Base-by-base conservation (phyloP, 495 filamentous ascomycete genomes). In the Annulohypoxylon bovei region DNA sequence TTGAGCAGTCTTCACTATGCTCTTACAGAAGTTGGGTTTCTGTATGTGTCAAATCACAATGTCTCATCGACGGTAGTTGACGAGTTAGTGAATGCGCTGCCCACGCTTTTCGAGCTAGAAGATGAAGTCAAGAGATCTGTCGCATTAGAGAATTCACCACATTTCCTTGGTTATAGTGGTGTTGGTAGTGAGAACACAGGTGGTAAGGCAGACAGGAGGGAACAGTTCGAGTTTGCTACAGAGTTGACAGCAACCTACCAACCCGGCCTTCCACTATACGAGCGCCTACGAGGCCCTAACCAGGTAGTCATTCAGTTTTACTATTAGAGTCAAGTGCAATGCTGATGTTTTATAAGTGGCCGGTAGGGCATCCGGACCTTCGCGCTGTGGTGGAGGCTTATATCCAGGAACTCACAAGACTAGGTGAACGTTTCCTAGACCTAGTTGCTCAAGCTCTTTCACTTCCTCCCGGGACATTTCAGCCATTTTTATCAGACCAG, bases 181-280 rank as follows among this genome's bases (percentile, higher is more conserved):
- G 79, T 81, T 47, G 85, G 84, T 0, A 81, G 81, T 42, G 85
- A 87, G 71, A 82, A 75, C 0, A 88, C 86, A 2, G 79, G 79
- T 0, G 86, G 84, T 0, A 72, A 79, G 49, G 67, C 73, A 23
- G 86, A 88, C 62, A 71, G 79, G 35, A 75, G 85, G 6, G 86
- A 89, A 64, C 85, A 88, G 65, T 86, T 86, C 22, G 84, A 88
- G 65, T 85, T 87, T 72, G 85, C 82, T 28, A 86, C 84, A 0
- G 85, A 87, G 66, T 66, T 86, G 9, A 70, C 77, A 0, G 76
- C 79, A 12, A 75, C 71, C 5, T 86, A 78, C 76, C 35, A 52
- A 2, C 71, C 71, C 12, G 76, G 73, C 12, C 35, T 69, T 7
- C 79, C 82, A 8, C 61, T 82, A 12, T 85, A 82, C 65, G 85